A percentile compares a stretch with the other conserved stretches of the same genome.
Evolutionary conservation across 139 green algal species (phyloP).

Genomic region (Trebouxia sp.): DNA sequence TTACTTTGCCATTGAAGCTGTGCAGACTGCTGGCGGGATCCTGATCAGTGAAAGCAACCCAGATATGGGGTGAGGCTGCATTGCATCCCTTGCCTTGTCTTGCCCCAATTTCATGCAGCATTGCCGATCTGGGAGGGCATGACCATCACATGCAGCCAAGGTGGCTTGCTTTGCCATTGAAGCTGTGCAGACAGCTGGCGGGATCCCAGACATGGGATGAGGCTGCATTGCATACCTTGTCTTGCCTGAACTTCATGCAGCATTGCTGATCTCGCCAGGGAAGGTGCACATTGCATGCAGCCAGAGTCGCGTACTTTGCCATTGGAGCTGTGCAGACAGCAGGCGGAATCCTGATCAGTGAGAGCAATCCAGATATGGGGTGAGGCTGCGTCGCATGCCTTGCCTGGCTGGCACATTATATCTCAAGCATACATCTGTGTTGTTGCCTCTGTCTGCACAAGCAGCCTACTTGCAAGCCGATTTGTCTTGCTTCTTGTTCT

Average conservation of each 20-base stretch:
- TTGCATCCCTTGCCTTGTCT: not conserved
- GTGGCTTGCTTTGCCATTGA: conserved; percentile 41
- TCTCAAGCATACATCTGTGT: too few relatives aligned
- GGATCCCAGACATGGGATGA: conserved; percentile 29
- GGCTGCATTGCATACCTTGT: not conserved
- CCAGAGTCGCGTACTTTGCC: conserved; percentile 37
- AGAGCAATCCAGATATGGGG: conserved; percentile 24
- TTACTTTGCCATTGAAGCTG: conserved; percentile 37
- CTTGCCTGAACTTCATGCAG: too few relatives aligned
- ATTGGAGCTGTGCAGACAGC: conserved; percentile 32
- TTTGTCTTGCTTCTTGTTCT: too few relatives aligned
- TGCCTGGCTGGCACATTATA: too few relatives aligned
- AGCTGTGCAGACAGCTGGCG: conserved; percentile 27
- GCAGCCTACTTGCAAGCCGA: too few relatives aligned
- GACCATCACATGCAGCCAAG: conserved; percentile 30
- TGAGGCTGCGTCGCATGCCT: conserved; percentile 5
- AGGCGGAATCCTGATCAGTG: conserved; percentile 23
- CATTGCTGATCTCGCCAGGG: too few relatives aligned
- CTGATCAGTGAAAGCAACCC: conserved; percentile 24
- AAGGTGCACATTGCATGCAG: too few relatives aligned
- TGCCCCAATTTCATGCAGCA: too few relatives aligned
- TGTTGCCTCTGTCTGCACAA: too few relatives aligned
- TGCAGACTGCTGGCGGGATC: conserved; percentile 29
- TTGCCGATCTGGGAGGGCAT: too few relatives aligned
- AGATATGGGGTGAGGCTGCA: conserved; percentile 22